Evolutionary conservation across 306 rosid species (phyloP), one percentile per base, ranked within the genome.

Genomic region (Hippophae gyantsensis): DNA sequence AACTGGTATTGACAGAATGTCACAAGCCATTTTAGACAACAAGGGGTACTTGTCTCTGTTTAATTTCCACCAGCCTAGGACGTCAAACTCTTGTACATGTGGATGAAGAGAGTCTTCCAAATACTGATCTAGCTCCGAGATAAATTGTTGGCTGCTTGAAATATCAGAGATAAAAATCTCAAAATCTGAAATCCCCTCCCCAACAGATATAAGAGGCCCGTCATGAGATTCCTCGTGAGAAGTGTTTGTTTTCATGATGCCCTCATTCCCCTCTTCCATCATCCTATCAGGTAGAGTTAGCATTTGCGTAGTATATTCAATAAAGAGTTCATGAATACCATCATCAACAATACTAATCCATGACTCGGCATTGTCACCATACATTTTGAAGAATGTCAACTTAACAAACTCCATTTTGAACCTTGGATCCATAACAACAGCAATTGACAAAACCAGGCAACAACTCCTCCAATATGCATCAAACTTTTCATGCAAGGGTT

Each of bases 391-490:
- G 60, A 92, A 92, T 14, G 80, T 85, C 55, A 72, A 58, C 68
- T 87, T 87, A 50, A 92, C 96, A 53, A 79, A 71, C 63, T 83
- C 80, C 87, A 81, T 76, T 83, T 92, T 92, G 75, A 79, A 84
- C 71, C 93, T 79, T 1, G 98, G 98, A 63, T 92, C 98, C 95
- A 92, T 69, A 38, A 81, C 84, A 7, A 80, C 88, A 43, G 98
- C 89, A 71, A 76, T 69, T 38, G 96, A 95, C 62, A 92, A 73
- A 74, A 83, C 70, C 58, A 83, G 78, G 68, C 94, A 87, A 68
- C 82, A 81, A 42, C 80, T 85, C 70, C 77, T 84, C 98, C 98
- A 92, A 70, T 92, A 92, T 54, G 62, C 75, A 64, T 92, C 95
- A 51, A 92, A 92, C 57, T 49, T 81, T 58, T 81, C 84, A 57